These are phyloP conservation scores for Hordeum vulgare DNA, from an alignment of 176 grass and related monocot genomes.

Conservation along the genomic window DNA sequence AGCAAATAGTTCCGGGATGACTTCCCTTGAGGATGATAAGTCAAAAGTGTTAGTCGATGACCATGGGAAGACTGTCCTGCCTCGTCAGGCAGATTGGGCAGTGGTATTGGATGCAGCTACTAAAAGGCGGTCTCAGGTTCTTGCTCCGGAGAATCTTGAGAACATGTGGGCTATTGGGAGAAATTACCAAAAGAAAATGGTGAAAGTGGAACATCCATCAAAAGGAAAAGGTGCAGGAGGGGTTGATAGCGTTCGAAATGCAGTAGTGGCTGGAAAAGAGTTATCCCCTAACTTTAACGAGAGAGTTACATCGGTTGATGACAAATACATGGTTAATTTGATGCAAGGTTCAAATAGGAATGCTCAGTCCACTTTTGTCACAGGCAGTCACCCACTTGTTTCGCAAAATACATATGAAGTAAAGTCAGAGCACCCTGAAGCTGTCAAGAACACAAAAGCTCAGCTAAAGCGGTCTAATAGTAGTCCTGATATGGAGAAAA, in stretches of 20 bases:
- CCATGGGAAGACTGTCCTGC: constrained; percentile 14
- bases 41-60: constrained; percentile 29
- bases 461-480: constrained; percentile 84
- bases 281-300: constrained; percentile 68
- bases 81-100: constrained; percentile 75
- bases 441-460: constrained; percentile 26
- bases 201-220: constrained; percentile 37
- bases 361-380: constrained; percentile 31
- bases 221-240: constrained; percentile 30
- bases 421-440: constrained; percentile 34
- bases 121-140: constrained; percentile 81
- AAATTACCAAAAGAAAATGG: constrained; percentile 93
- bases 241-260: constrained; percentile 12
- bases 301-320: constrained; percentile 73
- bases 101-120: constrained; percentile 75
- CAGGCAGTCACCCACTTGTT: constrained; percentile 43
- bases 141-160: constrained; percentile 97
- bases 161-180: constrained; percentile 98
- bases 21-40: constrained; percentile 26
- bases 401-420: constrained; percentile 30
- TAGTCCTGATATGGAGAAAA: constrained; percentile 81
- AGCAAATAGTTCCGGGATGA: constrained; percentile 30
- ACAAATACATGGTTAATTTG: constrained; percentile 93
- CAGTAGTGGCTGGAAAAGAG: constrained; percentile 44
- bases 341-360: constrained; percentile 68